A percentile compares a stretch with the other conserved stretches of the same genome.
These are phyloP conservation scores for Vararia minispora DNA, from an alignment of 768 basidiomycete species.

Conservation along the genomic window DNA sequence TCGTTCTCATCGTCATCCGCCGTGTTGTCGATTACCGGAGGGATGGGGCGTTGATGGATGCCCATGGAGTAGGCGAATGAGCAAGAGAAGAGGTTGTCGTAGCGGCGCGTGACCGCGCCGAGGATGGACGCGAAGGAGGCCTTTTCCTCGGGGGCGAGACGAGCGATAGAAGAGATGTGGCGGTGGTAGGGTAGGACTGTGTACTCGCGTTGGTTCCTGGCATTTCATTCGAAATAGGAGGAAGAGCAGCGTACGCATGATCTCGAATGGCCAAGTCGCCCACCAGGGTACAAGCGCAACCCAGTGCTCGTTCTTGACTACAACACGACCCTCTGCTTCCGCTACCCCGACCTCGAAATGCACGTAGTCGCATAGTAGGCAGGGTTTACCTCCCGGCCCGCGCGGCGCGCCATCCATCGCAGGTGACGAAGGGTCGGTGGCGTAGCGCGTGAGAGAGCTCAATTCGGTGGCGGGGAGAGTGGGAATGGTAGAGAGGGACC, in stretches of 20 bases:
- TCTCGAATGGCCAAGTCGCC: constrained; percentile 92
- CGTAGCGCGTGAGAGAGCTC: constrained; percentile 40
- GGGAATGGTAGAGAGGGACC: constrained; percentile 69
- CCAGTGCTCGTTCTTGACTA: constrained; percentile 67
- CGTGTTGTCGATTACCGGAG: constrained; percentile 20
- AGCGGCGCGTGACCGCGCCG: constrained; percentile 49
- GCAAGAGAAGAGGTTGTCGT: constrained; percentile 74
- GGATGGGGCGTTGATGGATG: constrained; percentile 73
- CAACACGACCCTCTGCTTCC: constrained; percentile 44
- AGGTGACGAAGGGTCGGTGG: constrained; percentile 21
- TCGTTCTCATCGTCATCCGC: constrained; percentile 31
- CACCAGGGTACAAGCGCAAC: constrained; percentile 88
- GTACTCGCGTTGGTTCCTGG: constrained; percentile 3
- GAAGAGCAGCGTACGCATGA: constrained; percentile 39
- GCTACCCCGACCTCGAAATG: constrained; percentile 42
- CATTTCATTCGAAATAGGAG: not conserved
- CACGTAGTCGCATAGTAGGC: constrained; percentile 74
- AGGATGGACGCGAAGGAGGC: constrained; percentile 56
- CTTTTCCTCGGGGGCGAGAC: constrained; percentile 52
- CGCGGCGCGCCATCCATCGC: constrained; percentile 38
- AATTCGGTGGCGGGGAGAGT: constrained; percentile 62
- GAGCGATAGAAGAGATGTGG: constrained; percentile 62
- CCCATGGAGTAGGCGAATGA: constrained; percentile 95
- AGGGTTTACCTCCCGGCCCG: constrained; percentile 46
- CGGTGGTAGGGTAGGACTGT: constrained; percentile 68